A percentile compares a stretch with the other conserved stretches of the same genome.
phyloP scores from a whole-genome alignment of 2,329 filamentous ascomycete genomes.

The Aspergillus hiratsukae region DNA sequence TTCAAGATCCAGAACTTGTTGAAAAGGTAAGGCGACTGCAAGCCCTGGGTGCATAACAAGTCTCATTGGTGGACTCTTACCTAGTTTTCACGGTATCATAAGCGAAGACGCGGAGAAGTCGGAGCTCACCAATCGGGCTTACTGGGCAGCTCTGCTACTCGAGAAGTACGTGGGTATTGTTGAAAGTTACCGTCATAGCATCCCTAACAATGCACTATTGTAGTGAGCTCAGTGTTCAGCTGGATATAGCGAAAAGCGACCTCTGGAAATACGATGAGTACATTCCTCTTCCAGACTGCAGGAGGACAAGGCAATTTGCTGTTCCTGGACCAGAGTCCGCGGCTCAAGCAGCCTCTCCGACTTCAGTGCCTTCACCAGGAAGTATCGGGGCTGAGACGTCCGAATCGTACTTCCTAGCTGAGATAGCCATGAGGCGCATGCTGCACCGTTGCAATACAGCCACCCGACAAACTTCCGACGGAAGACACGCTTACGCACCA shows the following conservation, averaged over 20 bases:
- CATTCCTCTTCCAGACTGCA: constrained; percentile 20
- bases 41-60: neutral
- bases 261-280: constrained; percentile 26
- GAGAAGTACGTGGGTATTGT: constrained; percentile 12
- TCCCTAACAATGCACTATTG: no score
- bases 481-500: constrained; percentile 19
- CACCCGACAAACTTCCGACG: constrained; percentile 13
- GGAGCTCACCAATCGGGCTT: constrained; percentile 17
- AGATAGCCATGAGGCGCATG: constrained; percentile 32
- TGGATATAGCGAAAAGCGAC: constrained; percentile 25
- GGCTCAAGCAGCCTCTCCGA: no score
- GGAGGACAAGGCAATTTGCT: constrained; percentile 19
- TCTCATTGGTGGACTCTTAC: no score
- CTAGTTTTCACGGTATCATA: no score
- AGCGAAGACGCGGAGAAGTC: constrained; percentile 3
- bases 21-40: constrained; percentile 10
- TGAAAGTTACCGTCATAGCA: no score
- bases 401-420: constrained; percentile 28
- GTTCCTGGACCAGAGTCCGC: neutral
- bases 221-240: constrained; percentile 23
- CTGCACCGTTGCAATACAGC: constrained; percentile 27
- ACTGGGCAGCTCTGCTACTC: constrained; percentile 23
- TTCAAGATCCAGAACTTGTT: constrained; percentile 27
- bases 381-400: constrained; percentile 7
- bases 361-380: neutral